Conservation (phyloP, 2,329 filamentous ascomycete species). For the Aureobasidium sp. region DNA sequence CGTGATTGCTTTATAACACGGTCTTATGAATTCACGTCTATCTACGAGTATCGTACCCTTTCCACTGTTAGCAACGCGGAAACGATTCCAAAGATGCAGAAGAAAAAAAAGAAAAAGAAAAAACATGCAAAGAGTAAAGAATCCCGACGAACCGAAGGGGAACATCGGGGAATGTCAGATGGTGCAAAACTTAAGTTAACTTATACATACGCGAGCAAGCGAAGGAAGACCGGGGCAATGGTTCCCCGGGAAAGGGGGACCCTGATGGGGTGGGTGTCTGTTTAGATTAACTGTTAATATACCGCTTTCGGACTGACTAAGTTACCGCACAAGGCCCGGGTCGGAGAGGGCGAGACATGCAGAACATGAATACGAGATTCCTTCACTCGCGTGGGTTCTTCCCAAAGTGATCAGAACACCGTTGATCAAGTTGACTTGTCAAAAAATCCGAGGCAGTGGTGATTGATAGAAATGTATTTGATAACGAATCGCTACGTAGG, state of each 20-base stretch:
- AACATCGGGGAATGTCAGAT: too few species aligned
- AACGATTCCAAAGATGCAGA: too few species aligned
- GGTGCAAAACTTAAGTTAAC: too few species aligned
- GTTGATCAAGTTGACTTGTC: not conserved
- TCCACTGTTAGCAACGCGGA: too few species aligned
- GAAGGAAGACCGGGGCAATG: not conserved
- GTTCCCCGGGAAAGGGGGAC: not conserved
- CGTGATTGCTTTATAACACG: not conserved
- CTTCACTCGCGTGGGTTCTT: not conserved
- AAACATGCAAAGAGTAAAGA: too few species aligned
- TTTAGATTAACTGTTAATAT: not conserved
- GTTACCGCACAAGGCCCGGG: not conserved
- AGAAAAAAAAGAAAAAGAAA: too few species aligned
- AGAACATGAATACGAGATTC: not conserved
- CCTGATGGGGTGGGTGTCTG: not conserved
- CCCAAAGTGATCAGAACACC: not conserved
- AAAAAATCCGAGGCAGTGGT: not conserved
- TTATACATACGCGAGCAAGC: not conserved
- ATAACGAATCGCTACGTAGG: not conserved
- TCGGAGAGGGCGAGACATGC: not conserved
- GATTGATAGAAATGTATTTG: not conserved
- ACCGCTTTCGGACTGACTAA: not conserved
- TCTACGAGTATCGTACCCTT: not conserved
- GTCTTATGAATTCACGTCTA: not conserved
- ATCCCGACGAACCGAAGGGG: too few species aligned